Base-by-base conservation (phyloP, 148 eudicot genomes). In the Fallopia convolvulus region DNA sequence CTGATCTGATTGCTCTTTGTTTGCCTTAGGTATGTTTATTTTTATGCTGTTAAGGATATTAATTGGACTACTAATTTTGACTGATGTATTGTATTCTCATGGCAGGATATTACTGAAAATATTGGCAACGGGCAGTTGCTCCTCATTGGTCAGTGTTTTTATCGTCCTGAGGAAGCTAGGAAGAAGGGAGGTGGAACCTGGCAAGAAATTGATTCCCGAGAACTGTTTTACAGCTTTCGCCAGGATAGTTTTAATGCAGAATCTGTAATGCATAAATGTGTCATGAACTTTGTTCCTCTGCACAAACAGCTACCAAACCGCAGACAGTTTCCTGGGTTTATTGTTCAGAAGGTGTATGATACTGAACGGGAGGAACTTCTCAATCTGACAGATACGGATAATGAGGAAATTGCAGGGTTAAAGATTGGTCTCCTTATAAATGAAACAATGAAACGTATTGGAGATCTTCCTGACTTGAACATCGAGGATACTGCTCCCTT, bases 261-360 rank as follows among this genome's bases (percentile, higher is more conserved):
- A 70, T 90, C 94, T 74, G 94, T 95, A 74, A 90, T 95, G 97
- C 99, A 95, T 88, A 92, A 87, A 81, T 93, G 99, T 70, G 90
- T 91, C 41, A 97, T 91, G 39, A 94, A 95, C 77, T 95, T 91
- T 78, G 88, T 92, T 70, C 99, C 99, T 33, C 73, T 80, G 23
- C 74, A 91, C 82, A 95, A 92, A 81, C 94, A 91, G 83, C 92
- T 95, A 42, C 99, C 99, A 3, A 74, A 18, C 11, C 88, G 94
- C 47, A 91, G 88, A 83, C 81, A 85, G 74, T 87, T 86, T 80
- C 97, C 97, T 49, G 99, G 97, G 30, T 93, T 95, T 77, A 89
- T 95, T 70, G 94, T 95, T 33, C 97, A 92, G 61, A 92, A 86
- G 83, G 97, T 95, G 11, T 95, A 95, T 79, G 97, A 93, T 81